phyloP scores from a whole-genome alignment of 2,329 filamentous ascomycete species.

The Colletotrichum euphorbiae region DNA sequence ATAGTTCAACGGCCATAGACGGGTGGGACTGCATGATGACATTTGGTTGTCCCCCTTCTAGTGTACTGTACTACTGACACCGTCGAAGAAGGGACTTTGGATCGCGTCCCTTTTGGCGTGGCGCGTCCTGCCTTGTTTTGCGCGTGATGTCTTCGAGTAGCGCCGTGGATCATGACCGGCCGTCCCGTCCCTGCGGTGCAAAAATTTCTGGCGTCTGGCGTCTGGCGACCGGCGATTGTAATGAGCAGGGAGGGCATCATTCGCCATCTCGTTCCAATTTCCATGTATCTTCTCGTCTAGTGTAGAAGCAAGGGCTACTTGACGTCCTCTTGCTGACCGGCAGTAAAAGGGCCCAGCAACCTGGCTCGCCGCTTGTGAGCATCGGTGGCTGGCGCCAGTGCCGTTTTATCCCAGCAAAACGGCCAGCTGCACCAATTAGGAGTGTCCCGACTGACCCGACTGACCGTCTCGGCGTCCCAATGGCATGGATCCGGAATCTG shows the following conservation, averaged over 20 bases:
- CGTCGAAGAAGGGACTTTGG: neutral
- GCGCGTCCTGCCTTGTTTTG: constrained; percentile 6
- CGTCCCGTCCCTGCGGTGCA: constrained; percentile 15
- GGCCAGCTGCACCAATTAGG: constrained; percentile 21
- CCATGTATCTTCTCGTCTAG: neutral
- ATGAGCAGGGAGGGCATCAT: constrained; percentile 4
- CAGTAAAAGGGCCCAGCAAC: constrained; percentile 24
- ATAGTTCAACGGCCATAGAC: constrained; percentile 12
- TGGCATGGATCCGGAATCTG: constrained; percentile 35
- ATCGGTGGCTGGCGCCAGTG: constrained; percentile 28
- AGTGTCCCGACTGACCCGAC: constrained; percentile 17
- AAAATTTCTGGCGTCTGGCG: neutral
- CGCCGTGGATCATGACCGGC: constrained; percentile 30
- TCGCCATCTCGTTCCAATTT: constrained; percentile 1
- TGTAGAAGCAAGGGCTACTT: neutral
- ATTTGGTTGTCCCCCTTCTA: neutral
- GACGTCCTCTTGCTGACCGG: neutral
- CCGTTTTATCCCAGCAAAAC: constrained; percentile 22
- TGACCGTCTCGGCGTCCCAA: constrained; percentile 34
- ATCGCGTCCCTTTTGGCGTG: neutral
- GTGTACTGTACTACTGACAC: too few species aligned
- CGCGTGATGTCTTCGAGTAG: constrained; percentile 8
- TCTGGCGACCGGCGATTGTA: neutral
- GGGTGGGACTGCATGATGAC: constrained; percentile 14
- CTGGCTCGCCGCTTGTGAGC: constrained; percentile 26